Conservation (phyloP, 192 early-diverging fungal species). For the Endogone sp. region DNA sequence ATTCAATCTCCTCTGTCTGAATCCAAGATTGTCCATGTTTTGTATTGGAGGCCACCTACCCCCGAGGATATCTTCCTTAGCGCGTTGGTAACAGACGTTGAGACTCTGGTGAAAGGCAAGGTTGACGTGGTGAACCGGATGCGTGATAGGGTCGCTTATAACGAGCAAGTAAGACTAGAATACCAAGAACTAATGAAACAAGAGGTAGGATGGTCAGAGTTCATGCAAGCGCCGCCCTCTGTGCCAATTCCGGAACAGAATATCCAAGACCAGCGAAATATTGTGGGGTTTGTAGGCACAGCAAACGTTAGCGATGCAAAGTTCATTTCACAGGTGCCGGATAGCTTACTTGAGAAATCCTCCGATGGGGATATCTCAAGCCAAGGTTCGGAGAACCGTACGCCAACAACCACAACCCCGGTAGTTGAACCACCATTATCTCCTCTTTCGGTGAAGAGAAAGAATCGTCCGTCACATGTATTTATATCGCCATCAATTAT, state of each 20-base stretch:
- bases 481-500: conserved; percentile 20
- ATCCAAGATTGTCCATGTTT: conserved; percentile 42
- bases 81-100: conserved; percentile 20
- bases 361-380: not conserved
- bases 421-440: not conserved
- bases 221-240: conserved; percentile 7
- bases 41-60: conserved; percentile 44
- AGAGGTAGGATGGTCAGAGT: conserved; percentile 26
- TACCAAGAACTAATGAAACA: conserved; percentile 20
- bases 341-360: not conserved
- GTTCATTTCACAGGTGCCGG: not conserved
- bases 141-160: conserved; percentile 32
- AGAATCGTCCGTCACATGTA: not conserved
- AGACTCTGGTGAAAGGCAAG: conserved; percentile 18
- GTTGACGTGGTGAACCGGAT: conserved; percentile 35
- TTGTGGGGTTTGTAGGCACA: not conserved
- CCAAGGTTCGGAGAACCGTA: not conserved
- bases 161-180: conserved; percentile 20
- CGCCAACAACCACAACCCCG: not conserved
- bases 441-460: not conserved
- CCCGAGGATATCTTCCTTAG: conserved; percentile 16
- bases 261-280: not conserved
- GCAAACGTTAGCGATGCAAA: not conserved
- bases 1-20: conserved; percentile 47
- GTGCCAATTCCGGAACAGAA: not conserved